Base-by-base conservation (phyloP, 371 early-diverging fungal species). In the Mycotypha africana region DNA sequence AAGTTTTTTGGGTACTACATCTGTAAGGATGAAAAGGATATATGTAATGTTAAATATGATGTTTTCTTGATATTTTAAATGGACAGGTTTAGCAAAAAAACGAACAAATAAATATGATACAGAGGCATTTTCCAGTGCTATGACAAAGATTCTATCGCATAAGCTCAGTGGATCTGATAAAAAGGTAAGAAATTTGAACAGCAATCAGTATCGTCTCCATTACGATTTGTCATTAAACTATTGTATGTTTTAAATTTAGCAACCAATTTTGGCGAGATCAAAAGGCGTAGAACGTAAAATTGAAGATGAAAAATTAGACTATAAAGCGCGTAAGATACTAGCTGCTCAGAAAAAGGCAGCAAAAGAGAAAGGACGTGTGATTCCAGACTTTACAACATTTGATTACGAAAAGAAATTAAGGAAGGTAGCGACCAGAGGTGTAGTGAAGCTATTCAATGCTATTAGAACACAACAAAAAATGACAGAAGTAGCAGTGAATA, bases 391-490 rank as follows among this genome's bases (percentile, higher is more conserved):
- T 42, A 72, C 73, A 22, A 65, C 81, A 6, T 72, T 82, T 56
- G 89, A 88, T 31, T 83, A 86, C 38, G 92, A 91, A 56, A 88
- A 86, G 68, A 73, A 73, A 60, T 49, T 91, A 67, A 74, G 84
- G 57, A 89, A 88, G 67, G 82, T 88, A 14, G 88, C 89, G 4
- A 91, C 92, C 9, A 68, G 84, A 42, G 92, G 92, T 67, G 91
- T 91, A 37, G 89, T 91, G 33, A 79, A 86, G 49, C 64, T 91
- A 38, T 91, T 91, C 56, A 91, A 91, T 63, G 91, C 91, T 12
- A 82, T 91, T 47, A 76, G 82, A 42, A 80, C 77, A 36, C 88
- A 89, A 45, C 86, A 88, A 57, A 80, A 82, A 58, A 70, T 75
- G 15, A 80, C 81, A 6, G 78, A 88, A 48, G 78, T 78, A 28